phyloP scores from a whole-genome alignment of 2,329 filamentous ascomycete genomes.

The Fusarium pininemorale region DNA sequence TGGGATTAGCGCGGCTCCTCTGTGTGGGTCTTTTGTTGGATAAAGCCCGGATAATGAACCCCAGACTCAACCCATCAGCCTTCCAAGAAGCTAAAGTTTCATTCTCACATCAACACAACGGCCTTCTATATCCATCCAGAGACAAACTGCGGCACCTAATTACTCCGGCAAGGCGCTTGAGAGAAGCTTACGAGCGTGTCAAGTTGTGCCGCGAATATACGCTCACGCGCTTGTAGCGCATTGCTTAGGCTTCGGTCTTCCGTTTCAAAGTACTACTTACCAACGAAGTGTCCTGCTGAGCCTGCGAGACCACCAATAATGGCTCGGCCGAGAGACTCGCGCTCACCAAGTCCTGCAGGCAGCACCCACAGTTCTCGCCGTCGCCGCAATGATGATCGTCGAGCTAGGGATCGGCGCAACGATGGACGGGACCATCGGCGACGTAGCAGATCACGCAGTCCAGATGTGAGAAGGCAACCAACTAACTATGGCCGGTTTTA shows the following conservation, averaged over 20 bases:
- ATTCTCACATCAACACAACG: neutral
- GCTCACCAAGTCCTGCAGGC: constrained; percentile 95
- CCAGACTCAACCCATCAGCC: constrained; percentile 8
- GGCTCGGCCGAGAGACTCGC: constrained; percentile 73
- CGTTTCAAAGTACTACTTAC: constrained; percentile 51
- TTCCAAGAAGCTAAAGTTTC: constrained; percentile 23
- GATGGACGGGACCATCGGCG: constrained; percentile 62
- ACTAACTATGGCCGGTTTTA: constrained; percentile 34
- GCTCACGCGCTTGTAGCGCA: constrained; percentile 33
- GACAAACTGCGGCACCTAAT: neutral
- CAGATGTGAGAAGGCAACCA: constrained; percentile 62
- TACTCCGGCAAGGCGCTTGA: neutral
- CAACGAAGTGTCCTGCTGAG: constrained; percentile 53
- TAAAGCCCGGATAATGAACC: constrained; percentile 20
- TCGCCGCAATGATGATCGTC: constrained; percentile 69
- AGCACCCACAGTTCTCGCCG: constrained; percentile 79
- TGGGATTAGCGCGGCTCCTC: constrained; percentile 32
- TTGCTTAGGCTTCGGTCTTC: constrained; percentile 31
- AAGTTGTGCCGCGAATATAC: constrained; percentile 14
- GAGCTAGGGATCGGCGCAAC: constrained; percentile 61
- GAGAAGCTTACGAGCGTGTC: neutral
- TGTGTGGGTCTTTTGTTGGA: constrained; percentile 2
- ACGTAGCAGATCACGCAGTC: constrained; percentile 69
- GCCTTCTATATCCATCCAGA: constrained; percentile 20
- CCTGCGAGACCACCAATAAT: constrained; percentile 56